Percentiles rank a stretch among this genome's conserved stretches.
Conservation (phyloP, 352 stramenopile species). For the Globisporangium camurandrum region DNA sequence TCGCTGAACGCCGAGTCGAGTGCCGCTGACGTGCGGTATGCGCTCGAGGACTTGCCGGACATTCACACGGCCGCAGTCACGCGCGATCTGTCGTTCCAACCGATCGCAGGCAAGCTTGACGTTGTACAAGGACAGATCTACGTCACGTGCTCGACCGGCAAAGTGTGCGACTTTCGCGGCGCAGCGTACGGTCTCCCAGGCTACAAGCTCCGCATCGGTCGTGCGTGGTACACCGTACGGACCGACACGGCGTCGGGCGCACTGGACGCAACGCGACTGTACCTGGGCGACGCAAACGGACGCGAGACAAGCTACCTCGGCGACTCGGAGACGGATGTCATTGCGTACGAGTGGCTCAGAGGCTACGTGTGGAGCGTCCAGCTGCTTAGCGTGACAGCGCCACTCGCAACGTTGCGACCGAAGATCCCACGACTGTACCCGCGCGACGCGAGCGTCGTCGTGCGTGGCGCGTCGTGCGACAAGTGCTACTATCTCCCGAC, state of each 20-base stretch:
- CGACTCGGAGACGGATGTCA: constrained; percentile 24
- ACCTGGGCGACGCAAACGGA: constrained; percentile 52
- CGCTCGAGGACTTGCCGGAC: constrained; percentile 48
- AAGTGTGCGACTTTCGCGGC: constrained; percentile 45
- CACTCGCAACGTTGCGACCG: constrained; percentile 34
- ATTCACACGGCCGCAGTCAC: constrained; percentile 48
- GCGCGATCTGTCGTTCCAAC: constrained; percentile 35
- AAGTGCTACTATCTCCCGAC: constrained; percentile 70
- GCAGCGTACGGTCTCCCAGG: constrained; percentile 54
- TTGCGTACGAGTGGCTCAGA: constrained; percentile 64
- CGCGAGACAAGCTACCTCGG: constrained; percentile 49
- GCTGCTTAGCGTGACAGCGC: constrained; percentile 35
- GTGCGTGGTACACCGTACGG: constrained; percentile 64
- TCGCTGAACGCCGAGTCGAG: constrained; percentile 63
- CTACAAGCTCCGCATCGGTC: constrained; percentile 42
- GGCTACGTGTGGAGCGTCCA: constrained; percentile 58
- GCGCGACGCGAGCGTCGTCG: constrained; percentile 24
- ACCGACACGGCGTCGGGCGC: constrained; percentile 33
- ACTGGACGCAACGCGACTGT: constrained; percentile 32
- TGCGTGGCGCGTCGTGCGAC: constrained; percentile 32
- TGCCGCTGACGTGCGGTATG: constrained; percentile 53
- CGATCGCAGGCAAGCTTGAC: constrained; percentile 42
- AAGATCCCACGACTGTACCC: constrained; percentile 55
- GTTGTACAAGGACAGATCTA: constrained; percentile 52
- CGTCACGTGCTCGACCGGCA: constrained; percentile 34